Base-by-base conservation (phyloP, 2,329 filamentous ascomycete genomes). In the Zopfia rhizophila region DNA sequence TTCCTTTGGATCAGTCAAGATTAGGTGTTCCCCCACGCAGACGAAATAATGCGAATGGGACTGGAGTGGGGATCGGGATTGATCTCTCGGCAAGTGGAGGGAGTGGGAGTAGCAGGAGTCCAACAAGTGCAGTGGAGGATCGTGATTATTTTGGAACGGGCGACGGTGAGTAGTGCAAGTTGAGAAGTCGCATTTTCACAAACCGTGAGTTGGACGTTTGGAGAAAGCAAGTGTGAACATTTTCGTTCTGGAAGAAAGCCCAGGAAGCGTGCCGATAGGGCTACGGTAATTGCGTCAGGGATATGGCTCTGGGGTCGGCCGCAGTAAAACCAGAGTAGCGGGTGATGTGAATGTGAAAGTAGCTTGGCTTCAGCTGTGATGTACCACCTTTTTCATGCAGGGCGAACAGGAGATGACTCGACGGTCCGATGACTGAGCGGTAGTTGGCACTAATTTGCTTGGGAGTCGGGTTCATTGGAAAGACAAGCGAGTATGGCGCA, bases 1-100 rank as follows among this genome's bases (percentile, higher is more conserved):
- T 72, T 36, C 58, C 61, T 5, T 70, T 69, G 36, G 61, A 69
- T 22, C 52, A 56, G 13, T 56, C 53, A 28, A 59, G 58, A 28
- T 46, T 72, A 16, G 58, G 50, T n/a, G 56, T 72, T 7, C 66
- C 68, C 7, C 38, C 47, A 27, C 33, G 58, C 13, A 58, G 55
- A 12, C 51, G 59, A 17, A 55, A 52, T 10, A 42, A 41, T 27
- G 55, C 47, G 5, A 60, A 60, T 38, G 60, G 53, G 4, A 41
- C 14, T 5, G 23, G 7, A 5, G 24, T 38, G 10, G 51, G 45
- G 2, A 51, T 56, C n/a, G 55, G 48, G 3, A 55, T 55, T 25
- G 42, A 47, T 5, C 50, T 55, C 17, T 45, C 47, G 12, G 23
- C 30, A 4, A n/a, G n/a, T n/a, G 33, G 28, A 6, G 23, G 25